Evolutionary conservation across 2,329 filamentous ascomycete species (phyloP).

Genomic region (Ciborinia camelliae): DNA sequence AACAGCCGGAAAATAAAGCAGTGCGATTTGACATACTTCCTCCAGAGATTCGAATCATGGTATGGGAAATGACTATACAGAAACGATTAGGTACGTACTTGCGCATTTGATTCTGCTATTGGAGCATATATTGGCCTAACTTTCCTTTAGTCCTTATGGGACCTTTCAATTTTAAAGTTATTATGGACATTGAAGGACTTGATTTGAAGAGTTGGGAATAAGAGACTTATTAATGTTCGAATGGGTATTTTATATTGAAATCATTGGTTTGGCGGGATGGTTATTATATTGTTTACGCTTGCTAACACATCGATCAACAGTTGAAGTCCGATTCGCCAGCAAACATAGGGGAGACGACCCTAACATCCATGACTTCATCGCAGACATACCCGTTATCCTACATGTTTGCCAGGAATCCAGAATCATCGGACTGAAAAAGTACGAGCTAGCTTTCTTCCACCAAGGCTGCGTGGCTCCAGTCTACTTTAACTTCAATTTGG

Average conservation of each 20-base stretch:
- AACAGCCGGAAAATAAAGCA: neutral
- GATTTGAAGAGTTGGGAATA: too few species aligned
- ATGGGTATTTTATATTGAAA: too few species aligned
- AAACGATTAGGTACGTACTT: neutral
- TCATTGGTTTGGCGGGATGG: too few species aligned
- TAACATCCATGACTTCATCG: neutral
- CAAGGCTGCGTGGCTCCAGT: neutral
- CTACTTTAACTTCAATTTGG: neutral
- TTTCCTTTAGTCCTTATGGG: neutral
- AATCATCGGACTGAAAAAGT: neutral
- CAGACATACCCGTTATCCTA: neutral
- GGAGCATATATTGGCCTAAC: neutral
- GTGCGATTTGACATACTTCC: neutral
- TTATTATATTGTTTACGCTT: neutral
- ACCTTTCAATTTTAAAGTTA: neutral
- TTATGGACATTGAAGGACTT: neutral
- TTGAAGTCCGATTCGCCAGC: neutral
- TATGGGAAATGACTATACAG: neutral
- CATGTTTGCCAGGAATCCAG: constrained; percentile 1
- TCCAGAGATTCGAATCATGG: neutral
- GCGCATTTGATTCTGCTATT: neutral
- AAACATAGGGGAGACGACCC: neutral
- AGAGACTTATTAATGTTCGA: too few species aligned
- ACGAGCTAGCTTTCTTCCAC: neutral
- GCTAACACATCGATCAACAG: neutral